Conservation (phyloP, 257 asterid species). For the Solanum pennellii region DNA sequence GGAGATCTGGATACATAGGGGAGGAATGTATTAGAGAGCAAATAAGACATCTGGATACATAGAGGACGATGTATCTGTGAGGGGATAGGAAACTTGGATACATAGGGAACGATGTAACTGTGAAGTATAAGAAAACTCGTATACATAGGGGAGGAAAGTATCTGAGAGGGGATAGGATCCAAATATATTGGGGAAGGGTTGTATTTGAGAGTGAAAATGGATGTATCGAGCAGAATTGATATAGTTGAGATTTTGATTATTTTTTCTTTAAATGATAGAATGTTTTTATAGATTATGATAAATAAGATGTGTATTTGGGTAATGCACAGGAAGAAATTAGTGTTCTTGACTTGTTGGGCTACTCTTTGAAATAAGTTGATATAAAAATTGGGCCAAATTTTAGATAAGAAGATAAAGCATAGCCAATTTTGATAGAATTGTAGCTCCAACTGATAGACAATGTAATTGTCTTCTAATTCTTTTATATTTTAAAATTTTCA, state of each 20-base stretch:
- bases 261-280: no score
- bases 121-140: no score
- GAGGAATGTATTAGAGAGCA: background rate
- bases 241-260: rapidly evolving
- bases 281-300: no score
- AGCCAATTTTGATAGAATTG: background rate
- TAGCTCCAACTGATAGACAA: background rate
- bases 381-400: background rate
- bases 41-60: rapidly evolving
- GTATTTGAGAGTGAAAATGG: no score
- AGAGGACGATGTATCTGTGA: rapidly evolving
- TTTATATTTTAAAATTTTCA: background rate
- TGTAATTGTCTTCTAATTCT: background rate
- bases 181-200: no score
- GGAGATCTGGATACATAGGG: background rate
- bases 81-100: rapidly evolving
- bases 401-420: background rate
- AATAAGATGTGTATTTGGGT: no score
- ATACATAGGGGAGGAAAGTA: no score
- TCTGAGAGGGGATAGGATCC: no score
- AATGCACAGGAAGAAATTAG: background rate
- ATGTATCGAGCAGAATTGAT: no score
- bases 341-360: background rate
- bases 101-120: no score
- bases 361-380: background rate